These are phyloP conservation scores for Priceomyces melissophilus DNA, from an alignment of 805 yeast species.

Conservation along the genomic window DNA sequence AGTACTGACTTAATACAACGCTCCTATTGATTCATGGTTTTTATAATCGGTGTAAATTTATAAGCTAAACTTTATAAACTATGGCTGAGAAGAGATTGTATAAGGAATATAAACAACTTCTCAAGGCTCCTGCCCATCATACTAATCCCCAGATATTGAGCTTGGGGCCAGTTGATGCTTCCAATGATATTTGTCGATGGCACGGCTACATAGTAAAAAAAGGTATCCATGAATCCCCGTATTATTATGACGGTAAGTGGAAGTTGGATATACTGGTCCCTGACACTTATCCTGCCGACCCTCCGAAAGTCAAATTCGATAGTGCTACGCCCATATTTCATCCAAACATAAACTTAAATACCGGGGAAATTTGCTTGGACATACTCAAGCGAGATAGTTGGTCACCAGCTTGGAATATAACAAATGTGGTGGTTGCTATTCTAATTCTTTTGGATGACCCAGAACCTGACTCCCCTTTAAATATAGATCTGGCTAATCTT, in stretches of 20 bases:
- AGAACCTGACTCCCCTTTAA: conserved; percentile 68
- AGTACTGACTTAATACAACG: no score
- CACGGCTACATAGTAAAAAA: conserved; percentile 51
- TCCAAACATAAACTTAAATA: conserved; percentile 37
- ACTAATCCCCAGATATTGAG: conserved; percentile 36
- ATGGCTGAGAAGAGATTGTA: conserved; percentile 43
- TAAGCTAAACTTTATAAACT: no score
- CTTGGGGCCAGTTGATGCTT: conserved; percentile 42
- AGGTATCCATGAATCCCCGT: conserved; percentile 40
- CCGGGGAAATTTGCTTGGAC: conserved; percentile 73
- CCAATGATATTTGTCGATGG: conserved; percentile 49
- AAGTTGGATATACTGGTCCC: conserved; percentile 45
- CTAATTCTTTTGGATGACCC: conserved; percentile 58
- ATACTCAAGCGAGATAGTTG: conserved; percentile 54
- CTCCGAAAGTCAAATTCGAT: conserved; percentile 53
- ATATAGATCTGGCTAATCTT: conserved; percentile 65
- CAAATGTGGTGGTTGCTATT: conserved; percentile 54
- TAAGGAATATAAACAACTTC: conserved; percentile 34
- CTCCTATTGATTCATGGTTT: no score
- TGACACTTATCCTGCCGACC: conserved; percentile 50
- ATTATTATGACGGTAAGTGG: conserved; percentile 51
- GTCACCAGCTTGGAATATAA: conserved; percentile 74
- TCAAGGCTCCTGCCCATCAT: conserved; percentile 21
- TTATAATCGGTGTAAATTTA: no score
- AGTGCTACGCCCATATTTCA: conserved; percentile 37